These are phyloP conservation scores for Mollisiaceae sp. DNA, from an alignment of 2,329 filamentous ascomycete genomes.

Conservation along the genomic window DNA sequence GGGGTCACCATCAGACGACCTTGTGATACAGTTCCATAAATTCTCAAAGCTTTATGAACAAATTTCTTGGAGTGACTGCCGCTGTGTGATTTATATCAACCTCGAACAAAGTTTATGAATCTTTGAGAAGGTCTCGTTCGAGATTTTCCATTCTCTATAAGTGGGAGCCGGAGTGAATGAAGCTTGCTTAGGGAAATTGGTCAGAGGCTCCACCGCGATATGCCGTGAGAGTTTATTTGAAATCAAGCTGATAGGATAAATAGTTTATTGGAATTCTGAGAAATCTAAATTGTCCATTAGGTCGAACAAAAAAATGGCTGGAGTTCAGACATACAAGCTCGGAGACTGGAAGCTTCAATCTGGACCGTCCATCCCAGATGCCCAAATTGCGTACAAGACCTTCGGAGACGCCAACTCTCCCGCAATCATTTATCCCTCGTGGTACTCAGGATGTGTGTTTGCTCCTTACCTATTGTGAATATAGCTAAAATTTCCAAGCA, in stretches of 20 bases:
- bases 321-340: constrained; percentile 56
- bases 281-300: not conserved
- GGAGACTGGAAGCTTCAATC: constrained; percentile 71
- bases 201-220: not conserved
- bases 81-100: not conserved
- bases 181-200: not conserved
- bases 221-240: not conserved
- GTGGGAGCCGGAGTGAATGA: constrained; percentile 7
- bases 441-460: constrained; percentile 67
- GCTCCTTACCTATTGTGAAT: not conserved
- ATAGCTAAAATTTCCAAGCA: constrained; percentile 38
- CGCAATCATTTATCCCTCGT: constrained; percentile 76
- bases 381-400: constrained; percentile 78
- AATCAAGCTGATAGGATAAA: constrained; percentile 9
- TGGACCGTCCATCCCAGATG: constrained; percentile 64
- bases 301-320: constrained; percentile 25
- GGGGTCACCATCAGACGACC: constrained; percentile 2
- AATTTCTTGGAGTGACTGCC: not conserved
- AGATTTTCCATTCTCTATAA: not conserved
- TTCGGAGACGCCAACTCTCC: constrained; percentile 67
- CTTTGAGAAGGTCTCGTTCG: not conserved
- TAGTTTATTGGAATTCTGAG: not conserved
- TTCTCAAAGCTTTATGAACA: not conserved
- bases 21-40: not conserved
- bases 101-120: not conserved